Percentiles rank a stretch among this genome's conserved stretches.
phyloP scores from a whole-genome alignment of 2,329 filamentous ascomycete genomes.

The Gliomastix tumulicola region DNA sequence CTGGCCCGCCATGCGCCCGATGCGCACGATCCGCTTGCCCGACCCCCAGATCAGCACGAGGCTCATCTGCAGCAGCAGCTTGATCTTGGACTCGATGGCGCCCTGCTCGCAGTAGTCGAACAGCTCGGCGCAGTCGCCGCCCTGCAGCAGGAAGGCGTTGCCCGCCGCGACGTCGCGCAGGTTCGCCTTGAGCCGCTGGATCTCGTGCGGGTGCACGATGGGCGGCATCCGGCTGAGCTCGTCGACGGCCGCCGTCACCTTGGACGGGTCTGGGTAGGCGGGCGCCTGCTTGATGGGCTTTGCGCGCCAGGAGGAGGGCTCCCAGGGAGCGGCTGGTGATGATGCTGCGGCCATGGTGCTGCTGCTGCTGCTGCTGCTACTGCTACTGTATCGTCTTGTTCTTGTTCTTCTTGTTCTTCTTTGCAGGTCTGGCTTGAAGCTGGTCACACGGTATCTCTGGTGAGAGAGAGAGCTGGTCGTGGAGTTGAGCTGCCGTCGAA shows the following conservation, averaged over 20 bases:
- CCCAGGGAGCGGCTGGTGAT: constrained; percentile 32
- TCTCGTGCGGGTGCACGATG: constrained; percentile 74
- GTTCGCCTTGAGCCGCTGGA: constrained; percentile 69
- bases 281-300: constrained; percentile 77
- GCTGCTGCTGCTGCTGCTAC: constrained; percentile 3
- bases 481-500: too few relatives aligned
- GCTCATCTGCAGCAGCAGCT: constrained; percentile 94
- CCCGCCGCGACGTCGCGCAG: constrained; percentile 83
- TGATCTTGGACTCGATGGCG: constrained; percentile 93
- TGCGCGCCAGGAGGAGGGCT: constrained; percentile 63
- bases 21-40: constrained; percentile 77
- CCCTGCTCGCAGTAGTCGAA: constrained; percentile 92
- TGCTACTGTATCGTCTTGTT: background rate
- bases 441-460: background rate
- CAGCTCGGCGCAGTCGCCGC: constrained; percentile 93
- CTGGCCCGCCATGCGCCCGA: constrained; percentile 94
- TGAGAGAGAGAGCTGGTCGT: background rate
- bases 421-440: background rate
- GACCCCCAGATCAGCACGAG: constrained; percentile 88
- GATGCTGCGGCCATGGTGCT: background rate
- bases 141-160: constrained; percentile 89
- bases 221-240: constrained; percentile 68
- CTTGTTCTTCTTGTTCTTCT: background rate
- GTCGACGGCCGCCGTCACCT: constrained; percentile 50
- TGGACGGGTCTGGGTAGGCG: constrained; percentile 55